A percentile compares a stretch with the other conserved stretches of the same genome.
These are phyloP conservation scores for Neonectria coccinea DNA, from an alignment of 2,329 filamentous ascomycete species.

Conservation along the genomic window DNA sequence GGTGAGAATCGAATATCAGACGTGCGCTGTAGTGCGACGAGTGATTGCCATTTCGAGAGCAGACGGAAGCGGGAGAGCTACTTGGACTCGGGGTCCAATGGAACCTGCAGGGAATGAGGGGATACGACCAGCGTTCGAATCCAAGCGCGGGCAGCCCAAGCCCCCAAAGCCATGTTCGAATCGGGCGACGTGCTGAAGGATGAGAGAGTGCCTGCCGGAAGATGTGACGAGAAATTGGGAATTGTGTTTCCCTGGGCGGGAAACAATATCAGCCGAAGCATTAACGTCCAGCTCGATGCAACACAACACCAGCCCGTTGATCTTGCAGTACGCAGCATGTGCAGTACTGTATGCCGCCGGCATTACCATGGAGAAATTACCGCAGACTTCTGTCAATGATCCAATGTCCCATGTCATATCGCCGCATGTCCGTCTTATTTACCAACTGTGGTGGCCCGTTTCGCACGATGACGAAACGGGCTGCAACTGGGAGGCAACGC, in stretches of 20 bases:
- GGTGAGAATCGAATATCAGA: constrained; percentile 6
- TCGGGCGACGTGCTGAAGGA: constrained; percentile 20
- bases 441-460: constrained; percentile 25
- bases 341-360: not conserved
- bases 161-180: constrained; percentile 4
- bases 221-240: constrained; percentile 2
- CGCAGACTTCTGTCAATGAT: not conserved
- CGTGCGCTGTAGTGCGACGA: constrained; percentile 29
- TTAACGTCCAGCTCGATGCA: constrained; percentile 12
- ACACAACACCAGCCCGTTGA: constrained; percentile 15
- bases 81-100: constrained; percentile 18
- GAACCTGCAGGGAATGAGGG: constrained; percentile 24
- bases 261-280: constrained; percentile 1
- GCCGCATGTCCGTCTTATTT: constrained; percentile 7
- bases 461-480: constrained; percentile 37
- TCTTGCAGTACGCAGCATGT: not conserved
- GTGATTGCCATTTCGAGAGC: constrained; percentile 26
- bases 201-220: constrained; percentile 27
- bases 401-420: not conserved
- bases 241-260: constrained; percentile 1
- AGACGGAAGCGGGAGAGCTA: constrained; percentile 15
- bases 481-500: constrained; percentile 22
- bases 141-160: constrained; percentile 1
- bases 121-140: constrained; percentile 13
- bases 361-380: not conserved